Evolutionary conservation across 2,329 filamentous ascomycete species (phyloP), one percentile per base, ranked within the genome.

Genomic region (Rhinocladiella similis): DNA sequence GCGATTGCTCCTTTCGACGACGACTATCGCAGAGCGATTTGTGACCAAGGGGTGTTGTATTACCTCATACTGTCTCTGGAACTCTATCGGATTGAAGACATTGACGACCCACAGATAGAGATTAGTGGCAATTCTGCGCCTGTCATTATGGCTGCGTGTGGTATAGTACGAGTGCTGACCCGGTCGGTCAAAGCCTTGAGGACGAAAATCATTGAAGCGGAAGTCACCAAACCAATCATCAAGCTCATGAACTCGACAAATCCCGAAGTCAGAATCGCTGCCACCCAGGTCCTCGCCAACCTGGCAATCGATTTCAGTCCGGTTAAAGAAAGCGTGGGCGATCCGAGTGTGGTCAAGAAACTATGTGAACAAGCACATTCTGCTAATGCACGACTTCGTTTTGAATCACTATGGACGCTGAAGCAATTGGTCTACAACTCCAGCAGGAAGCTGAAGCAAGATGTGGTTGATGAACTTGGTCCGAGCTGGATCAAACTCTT

Each of bases 381-480:
- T 0, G 80, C 83, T 46, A 89, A 93, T 67, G 83, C 88, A n/a
- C 84, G 86, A 46, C 78, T 97, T 51, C 85, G 91, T 20, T 80
- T 95, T 22, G 91, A 94, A 66, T 91, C 92, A 19, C 75, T 99
- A 1, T 99, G 94, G 93, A 91, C 91, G 5, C 76, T 99, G 56
- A 97, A 97, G 69, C 91, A 97, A 72, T 81, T 97, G 48, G 87
- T 96, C 2, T 82, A 89, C 61, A 86, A 85, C 19, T 84, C 89
- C 5, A 81, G 82, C 16, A 85, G 87, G 43, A 82, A 87, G 12
- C 77, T 89, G 63, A 96, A 94, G 73, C 87, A 88, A 66, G 81
- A 83, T 47, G 90, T 90, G 57, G 75, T 97, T 12, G 85, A 92
- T 48, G 85, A 89, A 66, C 79, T 97, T 3, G 86, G 86, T 7